Evolutionary conservation across 75 land plant genomes (phyloP), one percentile per base, ranked within the genome.

Genomic region (Cunninghamia lanceolata): DNA sequence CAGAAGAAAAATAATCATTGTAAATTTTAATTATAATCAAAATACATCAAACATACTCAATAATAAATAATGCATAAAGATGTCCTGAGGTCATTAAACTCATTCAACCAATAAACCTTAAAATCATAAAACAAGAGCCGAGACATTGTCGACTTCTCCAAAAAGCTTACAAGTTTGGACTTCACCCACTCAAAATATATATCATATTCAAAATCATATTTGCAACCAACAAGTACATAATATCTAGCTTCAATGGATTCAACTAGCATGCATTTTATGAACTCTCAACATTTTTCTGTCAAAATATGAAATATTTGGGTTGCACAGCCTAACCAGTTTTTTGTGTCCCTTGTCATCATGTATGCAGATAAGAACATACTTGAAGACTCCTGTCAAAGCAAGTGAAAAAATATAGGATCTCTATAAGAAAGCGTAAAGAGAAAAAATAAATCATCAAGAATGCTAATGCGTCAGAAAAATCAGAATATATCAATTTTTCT

Each of bases 351-450:
- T 34, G 73, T 70, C 74, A 76, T 91, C 91, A 19, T 74, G 83
- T 43, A 91, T 28, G 43, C 85, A 71, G 39, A 91, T 89, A 38
- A 91, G 86, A 25, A 91, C 88, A 85, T 91, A 91, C 88, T 91
- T 91, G 88, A 91, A 91, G 34, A 73, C 83, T 38, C 92, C 92
- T 91, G 86, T 46, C 34, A 59, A 52, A 53, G 25, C 13, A 52
- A 63, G 19, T 6, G 39, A 21, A 25, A 13, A 68, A 84, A 15
- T 25, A 85, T 52, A 45, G 25, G 38, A 74, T 40, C 3, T 42
- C 47, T 42, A 43, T 79, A 42, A 40, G 28, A 79, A 79, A 9
- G 14, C 1, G 40, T 76, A 3, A 1, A 38, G 79, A 76, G 16
- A 79, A 8, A 21, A 79, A n/a, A 10, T 8, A 43, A 46, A 79